Base-by-base conservation (phyloP, 1,139 yeast species). In the Sugiyamaella xylanicola region DNA sequence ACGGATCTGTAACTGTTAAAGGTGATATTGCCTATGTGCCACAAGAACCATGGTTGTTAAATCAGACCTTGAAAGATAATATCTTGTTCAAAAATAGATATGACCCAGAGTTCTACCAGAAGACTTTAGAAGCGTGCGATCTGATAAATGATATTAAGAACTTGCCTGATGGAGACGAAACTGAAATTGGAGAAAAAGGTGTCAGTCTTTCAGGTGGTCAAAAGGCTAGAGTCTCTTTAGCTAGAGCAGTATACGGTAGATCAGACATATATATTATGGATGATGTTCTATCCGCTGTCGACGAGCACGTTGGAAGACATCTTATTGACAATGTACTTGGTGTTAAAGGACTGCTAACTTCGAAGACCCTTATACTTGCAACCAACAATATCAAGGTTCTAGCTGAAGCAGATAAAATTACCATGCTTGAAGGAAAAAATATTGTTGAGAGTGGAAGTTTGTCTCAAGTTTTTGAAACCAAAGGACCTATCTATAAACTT, bases 101-200 rank as follows among this genome's bases (percentile, higher is more conserved):
- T 64, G 95, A 89, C 56, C 81, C 84, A 40, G 81, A 75, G 1
- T 86, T 84, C 61, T 89, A 89, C 65, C 75, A 83, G 25, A 77
- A 77, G 53, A 87, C 91, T 0, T 69, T 89, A 35, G 82, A 82
- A 54, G 93, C 93, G 0, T 89, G 96, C 74, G 95, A 90, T 44
- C 77, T 89, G 59, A 65, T 75, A 8, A 81, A 80, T 8, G 97
- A 89, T 70, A 72, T 89, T 57, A 80, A 78, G 45, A 79, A 85
- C 37, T 77, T 89, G 55, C 90, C 95, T 0, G 88, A 87, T 68
- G 93, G 95, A 16, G 96, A 88, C 67, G 81, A 77, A 51, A 88
- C 97, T 0, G 81, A 86, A 62, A 95, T 89, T 55, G 97, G 97
- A 52, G 96, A 89, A 71, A 87, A 87, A 66, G 96, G 96, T 55